These are phyloP conservation scores for Plasmopara muralis DNA, from an alignment of 352 stramenopile genomes.

Conservation along the genomic window DNA sequence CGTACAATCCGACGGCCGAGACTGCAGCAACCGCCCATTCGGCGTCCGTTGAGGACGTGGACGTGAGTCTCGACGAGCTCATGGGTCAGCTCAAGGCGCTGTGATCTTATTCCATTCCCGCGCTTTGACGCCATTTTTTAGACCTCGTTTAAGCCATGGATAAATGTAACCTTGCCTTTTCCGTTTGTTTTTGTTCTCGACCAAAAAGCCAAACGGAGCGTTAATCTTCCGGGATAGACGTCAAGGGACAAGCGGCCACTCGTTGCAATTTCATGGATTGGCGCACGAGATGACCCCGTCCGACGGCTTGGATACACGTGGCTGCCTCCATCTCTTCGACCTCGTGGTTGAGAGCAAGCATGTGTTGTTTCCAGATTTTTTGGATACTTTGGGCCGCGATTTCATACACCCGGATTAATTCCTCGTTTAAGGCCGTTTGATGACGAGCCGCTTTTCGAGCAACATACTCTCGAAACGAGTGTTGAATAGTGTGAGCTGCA, in stretches of 20 bases:
- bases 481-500: constrained; percentile 45
- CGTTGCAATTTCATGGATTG: constrained; percentile 27
- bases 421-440: constrained; percentile 24
- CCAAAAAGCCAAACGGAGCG: too few species aligned
- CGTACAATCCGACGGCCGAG: constrained; percentile 39
- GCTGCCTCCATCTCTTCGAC: constrained; percentile 45
- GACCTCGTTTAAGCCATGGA: too few species aligned
- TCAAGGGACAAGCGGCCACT: neutral
- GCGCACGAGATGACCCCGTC: constrained; percentile 44
- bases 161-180: too few species aligned
- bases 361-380: constrained; percentile 31
- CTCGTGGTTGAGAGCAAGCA: constrained; percentile 14
- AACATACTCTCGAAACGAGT: constrained; percentile 28
- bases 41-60: constrained; percentile 18
- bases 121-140: too few species aligned
- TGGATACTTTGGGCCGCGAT: constrained; percentile 55
- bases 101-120: constrained; percentile 7
- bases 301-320: constrained; percentile 64
- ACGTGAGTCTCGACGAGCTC: constrained; percentile 69
- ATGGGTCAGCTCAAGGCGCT: constrained; percentile 76
- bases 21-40: constrained; percentile 17
- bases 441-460: constrained; percentile 17
- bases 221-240: neutral
- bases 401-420: constrained; percentile 36
- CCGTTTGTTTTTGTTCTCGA: too few species aligned